Base-by-base conservation (phyloP, 2,329 filamentous ascomycete species). In the Cladophialophora chaetospira region DNA sequence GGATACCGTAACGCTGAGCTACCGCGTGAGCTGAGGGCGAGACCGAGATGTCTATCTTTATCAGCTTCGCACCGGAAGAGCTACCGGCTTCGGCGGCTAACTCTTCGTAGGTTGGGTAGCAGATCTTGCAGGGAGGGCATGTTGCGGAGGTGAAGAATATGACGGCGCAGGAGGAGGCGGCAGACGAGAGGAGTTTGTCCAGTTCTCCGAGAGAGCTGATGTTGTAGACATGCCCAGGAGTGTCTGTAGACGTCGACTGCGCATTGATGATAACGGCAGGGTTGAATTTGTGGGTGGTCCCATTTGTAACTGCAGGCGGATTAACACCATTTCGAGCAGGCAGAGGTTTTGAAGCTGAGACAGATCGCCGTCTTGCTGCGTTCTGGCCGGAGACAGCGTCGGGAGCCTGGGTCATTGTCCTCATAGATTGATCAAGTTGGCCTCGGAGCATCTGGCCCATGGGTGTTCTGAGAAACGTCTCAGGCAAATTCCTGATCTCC, bases 61-160 rank as follows among this genome's bases (percentile, higher is more conserved):
- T 86, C 45, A 97, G 81, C 0, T 84, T 76, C 3, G 85, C 86
- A 11, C 60, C 53, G 19, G 40, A 50, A 43, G 26, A 31, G 23
- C 43, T 54, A 1, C 82, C 86, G 25, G 86, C 79, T 69, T 95
- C 88, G 23, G 82, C 83, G 1, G 92, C 91, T 0, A 97, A 78
- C 62, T 89, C 80, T 59, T 95, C 88, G 67, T 90, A 97, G 0
- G 87, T 73, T 1, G 92, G 90, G 66, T 96, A 95, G 2, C 93
- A 81, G 13, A 84, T 74, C 71, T 88, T 93, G 80, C 93, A 97
- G 0, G 92, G 91, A 0, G 85, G 82, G 68, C 92, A 97, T 2
- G 87, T 94, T 2, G 88, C 83, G 3, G 90, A 96, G 0, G 93
- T 97, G 75, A 97, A 97, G 77, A 97, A 97, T 55, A 97, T 81